Conservation (phyloP, 371 early-diverging fungal species). For the Rhizopus sp. region DNA sequence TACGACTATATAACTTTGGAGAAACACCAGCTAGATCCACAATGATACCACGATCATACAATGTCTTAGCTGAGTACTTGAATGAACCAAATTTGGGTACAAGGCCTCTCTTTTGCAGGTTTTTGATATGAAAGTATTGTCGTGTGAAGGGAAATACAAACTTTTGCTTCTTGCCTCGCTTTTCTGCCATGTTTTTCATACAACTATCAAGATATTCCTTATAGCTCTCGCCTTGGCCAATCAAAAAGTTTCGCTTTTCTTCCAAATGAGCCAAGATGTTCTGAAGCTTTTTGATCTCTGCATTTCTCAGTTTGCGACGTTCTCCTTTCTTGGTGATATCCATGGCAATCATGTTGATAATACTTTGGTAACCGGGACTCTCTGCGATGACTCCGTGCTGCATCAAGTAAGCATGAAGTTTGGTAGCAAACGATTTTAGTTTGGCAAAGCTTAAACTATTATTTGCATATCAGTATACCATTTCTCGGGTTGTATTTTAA, state of each 20-base stretch:
- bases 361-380: constrained; percentile 72
- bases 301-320: constrained; percentile 75
- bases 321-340: constrained; percentile 94
- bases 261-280: constrained; percentile 81
- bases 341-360: constrained; percentile 89
- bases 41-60: constrained; percentile 93
- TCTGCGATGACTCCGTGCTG: constrained; percentile 37
- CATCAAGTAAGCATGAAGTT: constrained; percentile 38
- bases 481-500: background rate
- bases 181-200: constrained; percentile 83
- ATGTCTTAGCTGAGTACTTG: constrained; percentile 95
- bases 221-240: constrained; percentile 84
- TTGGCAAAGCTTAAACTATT: constrained; percentile 40
- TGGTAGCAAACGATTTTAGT: constrained; percentile 41
- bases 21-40: constrained; percentile 79
- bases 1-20: constrained; percentile 84
- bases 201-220: constrained; percentile 89
- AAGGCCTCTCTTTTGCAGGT: constrained; percentile 79
- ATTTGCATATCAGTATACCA: background rate
- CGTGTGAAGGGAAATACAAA: constrained; percentile 82
- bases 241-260: constrained; percentile 81
- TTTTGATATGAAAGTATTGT: constrained; percentile 93
- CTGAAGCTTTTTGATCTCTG: constrained; percentile 75
- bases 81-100: constrained; percentile 97
- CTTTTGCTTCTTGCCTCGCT: constrained; percentile 77